Evolutionary conservation across 2,329 filamentous ascomycete species (phyloP).

Genomic region (Cytospora leucostoma): DNA sequence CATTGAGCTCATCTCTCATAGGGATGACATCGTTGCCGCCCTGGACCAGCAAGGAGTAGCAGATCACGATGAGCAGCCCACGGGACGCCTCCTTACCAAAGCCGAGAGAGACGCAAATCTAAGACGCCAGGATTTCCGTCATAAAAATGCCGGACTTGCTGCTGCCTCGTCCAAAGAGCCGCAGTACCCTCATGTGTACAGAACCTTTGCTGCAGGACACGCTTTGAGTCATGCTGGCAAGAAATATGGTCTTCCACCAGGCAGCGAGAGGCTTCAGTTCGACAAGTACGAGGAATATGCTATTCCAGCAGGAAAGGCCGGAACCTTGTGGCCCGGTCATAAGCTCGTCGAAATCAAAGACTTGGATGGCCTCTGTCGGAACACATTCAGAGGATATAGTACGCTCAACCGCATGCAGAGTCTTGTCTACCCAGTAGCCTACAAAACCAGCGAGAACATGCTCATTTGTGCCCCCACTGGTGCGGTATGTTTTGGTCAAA

Average conservation of each 20-base stretch:
- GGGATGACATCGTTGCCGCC: conserved; percentile 62
- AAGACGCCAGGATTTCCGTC: conserved; percentile 73
- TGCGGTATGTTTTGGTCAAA: conserved; percentile 56
- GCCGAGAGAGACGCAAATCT: conserved; percentile 79
- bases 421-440: conserved; percentile 90
- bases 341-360: conserved; percentile 77
- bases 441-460: conserved; percentile 97
- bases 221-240: conserved; percentile 76
- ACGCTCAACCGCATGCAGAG: conserved; percentile 97
- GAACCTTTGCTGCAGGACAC: conserved; percentile 79
- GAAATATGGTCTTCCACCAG: conserved; percentile 79
- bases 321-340: conserved; percentile 69
- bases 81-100: conserved; percentile 66
- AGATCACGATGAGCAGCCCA: conserved; percentile 29
- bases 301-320: conserved; percentile 81
- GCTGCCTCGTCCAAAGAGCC: conserved; percentile 71
- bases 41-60: conserved; percentile 39
- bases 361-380: conserved; percentile 83
- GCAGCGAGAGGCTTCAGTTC: conserved; percentile 68
- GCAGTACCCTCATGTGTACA: conserved; percentile 93
- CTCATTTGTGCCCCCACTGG: conserved; percentile 96
- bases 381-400: conserved; percentile 95
- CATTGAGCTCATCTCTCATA: conserved; percentile 81
- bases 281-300: conserved; percentile 87
- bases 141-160: conserved; percentile 75